Evolutionary conservation across 352 stramenopile genomes (phyloP), one percentile per base, ranked within the genome.

Genomic region (Blastocystis sp.): DNA sequence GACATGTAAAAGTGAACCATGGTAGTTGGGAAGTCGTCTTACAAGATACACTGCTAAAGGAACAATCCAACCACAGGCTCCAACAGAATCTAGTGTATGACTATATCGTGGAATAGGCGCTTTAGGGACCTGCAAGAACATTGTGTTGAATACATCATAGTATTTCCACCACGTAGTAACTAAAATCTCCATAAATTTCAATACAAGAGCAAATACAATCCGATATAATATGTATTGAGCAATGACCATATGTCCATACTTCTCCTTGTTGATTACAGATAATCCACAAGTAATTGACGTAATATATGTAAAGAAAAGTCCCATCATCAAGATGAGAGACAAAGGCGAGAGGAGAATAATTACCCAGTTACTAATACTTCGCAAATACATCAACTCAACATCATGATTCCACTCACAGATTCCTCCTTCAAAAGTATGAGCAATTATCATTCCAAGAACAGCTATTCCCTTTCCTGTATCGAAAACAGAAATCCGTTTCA

Each of bases 271-370:
- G 57, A 64, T 48, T 48, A 48, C 40, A 48, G 40, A 48, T 48
- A 48, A 48, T 48, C 40, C 40, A 48, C 40, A 48, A 48, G 40
- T 51, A 56, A 89, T 89, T 22, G 66, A 35, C 2, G 78, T 62
- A 24, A 89, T 58, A 57, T 77, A 89, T n/a, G 51, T 35, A 30
- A 89, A 89, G n/a, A 89, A 48, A 5, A 62, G 76, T 6, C 78
- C 78, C 66, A 89, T 60, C 13, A 59, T 69, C 13, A 35, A 68
- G 33, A 75, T 44, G 19, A 89, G 24, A 59, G 11, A 30, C 6
- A 89, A 35, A 13, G 78, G 78, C 0, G 56, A 30, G 13, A 89
- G 33, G 7, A 89, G 56, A 13, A 62, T 62, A 62, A 62, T 62
- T 33, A 62, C 40, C 40, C 40, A 48, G 9, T 48, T 48, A 9